These are phyloP conservation scores for Pythium chondricola DNA, from an alignment of 352 stramenopile genomes.

Conservation along the genomic window DNA sequence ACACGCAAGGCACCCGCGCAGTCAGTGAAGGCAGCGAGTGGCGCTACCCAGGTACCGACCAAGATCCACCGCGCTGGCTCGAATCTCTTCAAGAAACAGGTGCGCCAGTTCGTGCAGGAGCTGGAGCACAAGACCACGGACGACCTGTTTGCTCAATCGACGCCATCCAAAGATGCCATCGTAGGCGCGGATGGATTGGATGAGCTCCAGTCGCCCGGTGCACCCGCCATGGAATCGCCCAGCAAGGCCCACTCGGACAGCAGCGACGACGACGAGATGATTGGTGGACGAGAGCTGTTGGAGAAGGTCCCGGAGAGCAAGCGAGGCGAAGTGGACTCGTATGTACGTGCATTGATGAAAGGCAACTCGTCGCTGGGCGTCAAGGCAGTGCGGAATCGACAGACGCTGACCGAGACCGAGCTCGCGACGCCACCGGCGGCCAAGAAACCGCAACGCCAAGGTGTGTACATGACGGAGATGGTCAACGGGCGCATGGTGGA, in stretches of 20 bases:
- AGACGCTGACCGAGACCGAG: neutral
- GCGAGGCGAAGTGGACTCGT: conserved; percentile 73
- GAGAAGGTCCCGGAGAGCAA: conserved; percentile 51
- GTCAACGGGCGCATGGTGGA: conserved; percentile 40
- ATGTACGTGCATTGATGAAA: conserved; percentile 60
- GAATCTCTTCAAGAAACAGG: conserved; percentile 82
- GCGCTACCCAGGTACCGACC: conserved; percentile 7
- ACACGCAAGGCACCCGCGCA: conserved; percentile 16
- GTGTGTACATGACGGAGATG: conserved; percentile 40
- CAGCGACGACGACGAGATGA: conserved; percentile 26
- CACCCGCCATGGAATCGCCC: conserved; percentile 1
- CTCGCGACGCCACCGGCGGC: conserved; percentile 13
- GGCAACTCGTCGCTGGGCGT: conserved; percentile 22
- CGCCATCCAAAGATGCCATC: conserved; percentile 36
- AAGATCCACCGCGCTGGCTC: conserved; percentile 67
- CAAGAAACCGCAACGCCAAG: conserved; percentile 24
- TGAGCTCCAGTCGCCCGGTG: conserved; percentile 50
- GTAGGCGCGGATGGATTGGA: conserved; percentile 24
- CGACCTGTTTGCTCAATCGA: conserved; percentile 50
- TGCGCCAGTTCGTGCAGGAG: conserved; percentile 69
- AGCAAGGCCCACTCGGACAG: conserved; percentile 25
- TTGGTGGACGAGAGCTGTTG: conserved; percentile 30
- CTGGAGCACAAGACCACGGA: conserved; percentile 74
- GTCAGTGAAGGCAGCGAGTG: neutral
- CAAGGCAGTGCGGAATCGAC: conserved; percentile 22